Percentiles rank a stretch among this genome's conserved stretches.
These are phyloP conservation scores for Astrocystis sublimbata DNA, from an alignment of 495 filamentous ascomycete species.

Conservation along the genomic window DNA sequence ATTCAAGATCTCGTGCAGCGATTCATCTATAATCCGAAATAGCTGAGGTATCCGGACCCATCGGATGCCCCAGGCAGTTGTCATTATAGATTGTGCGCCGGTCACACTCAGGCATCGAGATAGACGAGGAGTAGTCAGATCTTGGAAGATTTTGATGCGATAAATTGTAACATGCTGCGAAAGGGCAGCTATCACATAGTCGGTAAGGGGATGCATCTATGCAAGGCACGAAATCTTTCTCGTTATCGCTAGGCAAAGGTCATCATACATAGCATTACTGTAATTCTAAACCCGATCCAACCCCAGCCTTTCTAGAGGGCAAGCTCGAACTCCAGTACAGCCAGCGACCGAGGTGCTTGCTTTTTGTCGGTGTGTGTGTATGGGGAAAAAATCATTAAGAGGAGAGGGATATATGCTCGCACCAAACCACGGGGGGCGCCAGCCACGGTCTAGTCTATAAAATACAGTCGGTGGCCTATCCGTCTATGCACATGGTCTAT, in stretches of 20 bases:
- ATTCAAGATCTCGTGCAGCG: neutral
- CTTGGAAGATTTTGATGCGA: too few relatives aligned
- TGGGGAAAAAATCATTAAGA: conserved; percentile 26
- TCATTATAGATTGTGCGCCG: too few relatives aligned
- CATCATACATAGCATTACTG: conserved; percentile 28
- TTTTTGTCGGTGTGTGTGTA: too few relatives aligned
- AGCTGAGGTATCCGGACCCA: too few relatives aligned
- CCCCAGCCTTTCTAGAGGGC: conserved; percentile 21
- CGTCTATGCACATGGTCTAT: conserved; percentile 37
- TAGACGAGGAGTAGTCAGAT: too few relatives aligned
- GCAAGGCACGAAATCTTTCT: neutral
- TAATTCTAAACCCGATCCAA: conserved; percentile 28
- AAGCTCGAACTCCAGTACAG: conserved; percentile 26
- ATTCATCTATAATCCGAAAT: neutral
- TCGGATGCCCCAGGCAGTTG: too few relatives aligned
- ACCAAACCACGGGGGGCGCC: conserved; percentile 21
- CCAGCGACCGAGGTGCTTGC: conserved; percentile 16
- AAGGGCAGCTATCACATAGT: too few relatives aligned
- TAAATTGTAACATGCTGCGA: too few relatives aligned
- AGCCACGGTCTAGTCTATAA: conserved; percentile 38
- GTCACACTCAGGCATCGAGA: too few relatives aligned
- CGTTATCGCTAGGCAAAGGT: conserved; percentile 13
- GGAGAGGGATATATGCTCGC: conserved; percentile 38
- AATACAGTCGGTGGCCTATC: conserved; percentile 34
- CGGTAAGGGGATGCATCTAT: neutral